Percentiles rank a stretch among this genome's conserved stretches.
Conservation (phyloP, 2,329 filamentous ascomycete genomes). For the Monosporascus sp. region DNA sequence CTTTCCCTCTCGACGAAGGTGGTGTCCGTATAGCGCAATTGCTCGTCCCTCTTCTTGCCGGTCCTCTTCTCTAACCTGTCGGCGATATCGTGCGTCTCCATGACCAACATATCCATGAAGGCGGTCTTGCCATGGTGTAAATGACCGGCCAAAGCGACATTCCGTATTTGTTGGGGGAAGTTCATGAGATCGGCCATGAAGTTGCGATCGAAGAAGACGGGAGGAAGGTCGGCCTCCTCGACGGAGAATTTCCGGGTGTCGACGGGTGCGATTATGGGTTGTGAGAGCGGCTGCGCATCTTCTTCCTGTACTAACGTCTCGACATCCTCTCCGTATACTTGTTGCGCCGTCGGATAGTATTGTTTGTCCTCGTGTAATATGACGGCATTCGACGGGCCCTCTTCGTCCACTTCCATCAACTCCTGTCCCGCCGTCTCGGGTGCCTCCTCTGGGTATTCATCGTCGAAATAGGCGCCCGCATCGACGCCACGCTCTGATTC, state of each 20-base stretch:
- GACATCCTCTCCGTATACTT: constrained; percentile 90
- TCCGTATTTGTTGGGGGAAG: constrained; percentile 89
- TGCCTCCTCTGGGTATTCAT: constrained; percentile 64
- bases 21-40: constrained; percentile 90
- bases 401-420: constrained; percentile 89
- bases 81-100: constrained; percentile 86
- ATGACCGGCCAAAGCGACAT: constrained; percentile 87
- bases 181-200: constrained; percentile 97
- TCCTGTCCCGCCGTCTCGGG: constrained; percentile 67
- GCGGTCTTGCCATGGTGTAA: constrained; percentile 97
- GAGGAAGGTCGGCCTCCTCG: constrained; percentile 84
- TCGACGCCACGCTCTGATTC: constrained; percentile 74
- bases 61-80: constrained; percentile 74
- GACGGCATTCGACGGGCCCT: constrained; percentile 92
- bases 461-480: constrained; percentile 74
- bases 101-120: constrained; percentile 95
- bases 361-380: constrained; percentile 98
- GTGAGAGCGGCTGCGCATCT: constrained; percentile 84
- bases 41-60: constrained; percentile 78
- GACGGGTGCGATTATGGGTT: constrained; percentile 90
- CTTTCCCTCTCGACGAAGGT: constrained; percentile 84
- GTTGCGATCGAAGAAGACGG: constrained; percentile 77
- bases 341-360: constrained; percentile 96
- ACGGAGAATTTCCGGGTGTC: constrained; percentile 95
- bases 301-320: constrained; percentile 96